phyloP scores from a whole-genome alignment of 805 yeast species.

The Ogataea trehalophila region DNA sequence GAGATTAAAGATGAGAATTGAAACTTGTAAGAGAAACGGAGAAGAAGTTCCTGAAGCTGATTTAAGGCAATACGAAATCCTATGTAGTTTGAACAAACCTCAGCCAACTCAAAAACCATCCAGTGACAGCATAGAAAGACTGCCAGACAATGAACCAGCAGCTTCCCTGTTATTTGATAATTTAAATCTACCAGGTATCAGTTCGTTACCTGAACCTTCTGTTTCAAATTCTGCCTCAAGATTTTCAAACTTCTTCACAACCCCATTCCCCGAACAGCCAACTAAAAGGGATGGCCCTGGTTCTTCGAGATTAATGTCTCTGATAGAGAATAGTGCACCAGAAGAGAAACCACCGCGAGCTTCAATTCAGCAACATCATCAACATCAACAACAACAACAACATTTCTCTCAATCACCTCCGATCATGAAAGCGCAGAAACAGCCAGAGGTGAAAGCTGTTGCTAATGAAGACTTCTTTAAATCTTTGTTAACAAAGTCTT shows the following conservation, averaged over 20 bases:
- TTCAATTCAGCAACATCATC: background rate
- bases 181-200: background rate
- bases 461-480: conserved; percentile 39
- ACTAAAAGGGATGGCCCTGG: conserved; percentile 39
- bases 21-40: conserved; percentile 44
- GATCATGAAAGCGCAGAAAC: background rate
- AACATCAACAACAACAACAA: background rate
- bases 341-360: no score
- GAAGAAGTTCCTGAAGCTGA: conserved; percentile 31
- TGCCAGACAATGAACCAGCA: background rate
- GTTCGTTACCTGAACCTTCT: conserved; percentile 1
- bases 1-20: conserved; percentile 49
- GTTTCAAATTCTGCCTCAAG: conserved; percentile 12
- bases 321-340: conserved; percentile 2
- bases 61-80: conserved; percentile 16
- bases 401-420: background rate
- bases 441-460: background rate
- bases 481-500: conserved; percentile 37
- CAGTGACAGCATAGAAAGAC: background rate
- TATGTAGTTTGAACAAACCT: conserved; percentile 6
- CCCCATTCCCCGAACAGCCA: conserved; percentile 7
- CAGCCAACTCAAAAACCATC: background rate
- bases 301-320: conserved; percentile 35
- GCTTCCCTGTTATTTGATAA: background rate
- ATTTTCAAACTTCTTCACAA: conserved; percentile 25